Base-by-base conservation (phyloP, 2,329 filamentous ascomycete species). In the Fusarium anguioides region DNA sequence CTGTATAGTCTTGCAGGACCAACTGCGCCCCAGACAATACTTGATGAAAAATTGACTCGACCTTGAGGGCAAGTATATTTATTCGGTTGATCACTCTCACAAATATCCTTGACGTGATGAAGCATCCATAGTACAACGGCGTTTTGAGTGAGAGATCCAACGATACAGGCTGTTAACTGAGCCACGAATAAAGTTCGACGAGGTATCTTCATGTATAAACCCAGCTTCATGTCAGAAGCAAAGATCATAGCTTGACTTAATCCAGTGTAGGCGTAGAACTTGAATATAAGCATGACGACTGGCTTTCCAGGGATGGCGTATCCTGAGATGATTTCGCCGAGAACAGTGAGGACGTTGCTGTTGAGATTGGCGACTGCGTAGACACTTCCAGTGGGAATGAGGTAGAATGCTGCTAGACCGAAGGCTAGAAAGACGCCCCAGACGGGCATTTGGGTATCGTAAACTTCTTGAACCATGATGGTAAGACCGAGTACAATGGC, bases 51-150 rank as follows among this genome's bases (percentile, higher is more conserved):
- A 8, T 55, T 55, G 3, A 55, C 52, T 0, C 52, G 52, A 4
- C 46, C 52, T 3, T 41, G 52, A 11, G 52, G 52, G 4, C 52
- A 55, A 1, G 52, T 55, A 12, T 55, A 55, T 11, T 55, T 55
- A 4, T 52, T 40, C 0, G 52, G 35, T 0, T 55, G 52, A 2
- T 55, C 52, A 0, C 52, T 55, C 27, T 55, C 36, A 0, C 52
- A 55, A 0, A 55, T 55, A 2, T 52, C 52, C 11, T 55, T 41
- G 6, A 55, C 52, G 1, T 55, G 52, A 2, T 55, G 35, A 7
- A 55, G 11, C 52, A 55, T 55, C 52, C 52, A 55, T 0, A 55
- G 46, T 1, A 55, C 52, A 10, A 55, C 52, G 0, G 46, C 52
- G 1, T 55, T 55, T 0, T 55, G 46, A 0, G 52, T 55, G 4